Base-by-base conservation (phyloP, 1,139 yeast species). In the Eremothecium coryli region DNA sequence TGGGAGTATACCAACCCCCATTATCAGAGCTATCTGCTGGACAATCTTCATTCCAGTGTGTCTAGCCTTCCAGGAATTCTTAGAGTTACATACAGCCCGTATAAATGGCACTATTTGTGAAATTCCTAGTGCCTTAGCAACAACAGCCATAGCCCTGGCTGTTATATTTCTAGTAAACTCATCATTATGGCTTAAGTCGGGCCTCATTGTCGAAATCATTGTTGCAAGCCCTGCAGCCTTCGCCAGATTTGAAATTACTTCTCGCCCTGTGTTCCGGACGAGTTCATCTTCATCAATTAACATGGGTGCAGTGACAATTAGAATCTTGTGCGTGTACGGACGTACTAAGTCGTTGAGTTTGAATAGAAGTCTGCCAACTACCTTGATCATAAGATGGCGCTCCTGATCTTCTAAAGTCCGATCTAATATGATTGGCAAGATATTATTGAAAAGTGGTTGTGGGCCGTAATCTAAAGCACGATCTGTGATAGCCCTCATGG, bases 11-110 rank as follows among this genome's bases (percentile, higher is more conserved):
- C 88, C 85, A 16, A 79, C 70, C 0, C 95, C 95, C 46, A 77
- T 59, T 18, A 78, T 53, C 1, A 73, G 57, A 10, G 93, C 79
- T 26, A 85, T 67, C 48, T 84, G 93, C 50, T 82, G 93, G 13
- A 86, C 68, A 12, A 77, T 73, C 48, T 75, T 80, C 12, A 78
- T 71, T 40, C 96, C 97, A 0, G 95, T 84, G 45, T 84, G 94
- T 32, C 94, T 73, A 1, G 94, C 88, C 46, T 74, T 74, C 93
- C 94, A 81, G 37, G 77, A 74, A 51, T 79, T 82, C 49, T 76
- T 78, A 0, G 95, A 81, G 36, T 69, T 70, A 37, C 93, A 77
- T 2, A 85, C 93, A 0, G 96, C 95, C 40, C 69, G 73, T 23
- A 90, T 56, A 52, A 90, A 86, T 0, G 96, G 96, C 11, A 90